These are phyloP conservation scores for Aspergillus sp. DNA, from an alignment of 2,329 filamentous ascomycete species.

Conservation along the genomic window DNA sequence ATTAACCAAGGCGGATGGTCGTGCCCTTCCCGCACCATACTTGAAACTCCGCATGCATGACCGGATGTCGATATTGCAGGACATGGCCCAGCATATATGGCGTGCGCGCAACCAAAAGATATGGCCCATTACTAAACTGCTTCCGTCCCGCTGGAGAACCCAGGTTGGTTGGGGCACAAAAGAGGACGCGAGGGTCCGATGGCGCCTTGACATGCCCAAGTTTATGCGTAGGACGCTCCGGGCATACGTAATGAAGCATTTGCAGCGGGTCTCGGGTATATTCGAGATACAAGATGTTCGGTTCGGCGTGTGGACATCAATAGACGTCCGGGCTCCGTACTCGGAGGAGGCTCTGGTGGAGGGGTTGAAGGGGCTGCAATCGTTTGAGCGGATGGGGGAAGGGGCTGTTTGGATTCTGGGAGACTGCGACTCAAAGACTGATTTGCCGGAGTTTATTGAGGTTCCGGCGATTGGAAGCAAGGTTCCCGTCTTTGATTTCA, in stretches of 20 bases:
- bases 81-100: slow-evolving; percentile 23
- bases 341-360: slow-evolving; percentile 26
- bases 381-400: slow-evolving; percentile 34
- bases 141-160: slow-evolving; percentile 44
- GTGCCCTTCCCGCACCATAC: slow-evolving; percentile 3
- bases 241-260: slow-evolving; percentile 38
- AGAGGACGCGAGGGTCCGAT: slow-evolving; percentile 42
- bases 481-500: slow-evolving; percentile 46
- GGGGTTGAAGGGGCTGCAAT: slow-evolving; percentile 27
- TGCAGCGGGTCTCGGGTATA: slow-evolving; percentile 39
- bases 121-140: slow-evolving; percentile 24
- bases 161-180: slow-evolving; percentile 32
- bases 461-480: slow-evolving; percentile 34
- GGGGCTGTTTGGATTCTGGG: slow-evolving; percentile 37
- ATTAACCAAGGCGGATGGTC: background rate
- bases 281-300: slow-evolving; percentile 23
- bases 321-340: slow-evolving; percentile 25
- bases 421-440: background rate
- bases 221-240: slow-evolving; percentile 46
- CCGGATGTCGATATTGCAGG: slow-evolving; percentile 31
- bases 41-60: slow-evolving; percentile 35
- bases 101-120: slow-evolving; percentile 18
- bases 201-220: slow-evolving; percentile 54
- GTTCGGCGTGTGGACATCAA: slow-evolving; percentile 33
- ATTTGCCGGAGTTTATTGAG: slow-evolving; percentile 33